These are phyloP conservation scores for Tulasnella sp. DNA, from an alignment of 768 basidiomycete genomes.

Conservation along the genomic window DNA sequence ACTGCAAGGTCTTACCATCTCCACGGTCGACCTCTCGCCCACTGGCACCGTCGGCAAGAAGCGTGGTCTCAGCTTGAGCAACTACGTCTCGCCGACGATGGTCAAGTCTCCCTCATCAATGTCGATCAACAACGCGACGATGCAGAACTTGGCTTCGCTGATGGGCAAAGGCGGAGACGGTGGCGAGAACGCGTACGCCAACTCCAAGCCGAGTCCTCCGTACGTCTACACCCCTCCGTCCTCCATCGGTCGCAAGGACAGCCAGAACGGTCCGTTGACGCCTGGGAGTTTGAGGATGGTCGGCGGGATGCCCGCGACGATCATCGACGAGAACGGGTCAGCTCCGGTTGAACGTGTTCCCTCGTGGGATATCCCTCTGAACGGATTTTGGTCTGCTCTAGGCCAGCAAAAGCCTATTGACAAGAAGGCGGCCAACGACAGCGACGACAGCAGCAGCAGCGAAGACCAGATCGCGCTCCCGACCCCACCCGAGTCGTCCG, in stretches of 20 bases:
- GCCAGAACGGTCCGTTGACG: not conserved
- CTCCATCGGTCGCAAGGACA: not conserved
- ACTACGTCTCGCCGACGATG: not conserved
- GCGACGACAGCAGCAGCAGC: not conserved
- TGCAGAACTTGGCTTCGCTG: not conserved
- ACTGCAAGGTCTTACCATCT: not conserved
- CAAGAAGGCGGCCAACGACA: not conserved
- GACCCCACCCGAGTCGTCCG: conserved; percentile 3
- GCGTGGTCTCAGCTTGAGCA: conserved; percentile 2
- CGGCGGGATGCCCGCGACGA: conserved; percentile 14
- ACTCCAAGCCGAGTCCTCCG: not conserved
- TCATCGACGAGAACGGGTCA: conserved; percentile 6
- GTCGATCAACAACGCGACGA: not conserved
- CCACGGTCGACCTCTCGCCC: not conserved
- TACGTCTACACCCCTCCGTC: not conserved
- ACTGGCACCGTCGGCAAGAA: conserved; percentile 7
- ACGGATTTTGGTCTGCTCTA: not conserved
- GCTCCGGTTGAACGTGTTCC: not conserved
- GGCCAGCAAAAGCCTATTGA: not conserved
- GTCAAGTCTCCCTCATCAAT: not conserved
- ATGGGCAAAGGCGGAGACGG: not conserved
- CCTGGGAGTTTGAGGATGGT: conserved; percentile 7
- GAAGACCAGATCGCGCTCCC: not conserved
- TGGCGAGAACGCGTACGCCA: not conserved
- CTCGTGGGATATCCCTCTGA: not conserved